Conservation (phyloP, 768 basidiomycete genomes). For the Boletus rubropictus region DNA sequence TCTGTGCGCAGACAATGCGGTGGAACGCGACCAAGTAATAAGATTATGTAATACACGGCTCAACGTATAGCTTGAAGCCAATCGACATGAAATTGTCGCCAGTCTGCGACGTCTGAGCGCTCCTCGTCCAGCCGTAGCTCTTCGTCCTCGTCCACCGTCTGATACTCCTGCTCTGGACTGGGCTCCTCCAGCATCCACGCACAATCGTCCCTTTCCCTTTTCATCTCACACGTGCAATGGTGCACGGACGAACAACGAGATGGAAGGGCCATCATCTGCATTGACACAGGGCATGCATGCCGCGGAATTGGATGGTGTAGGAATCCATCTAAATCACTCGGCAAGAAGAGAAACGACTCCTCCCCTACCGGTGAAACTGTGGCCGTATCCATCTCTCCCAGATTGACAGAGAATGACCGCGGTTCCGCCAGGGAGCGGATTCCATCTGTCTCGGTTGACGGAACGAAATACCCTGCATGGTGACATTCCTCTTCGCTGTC, state of each 20-base stretch:
- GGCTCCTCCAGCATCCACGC: conserved; percentile 39
- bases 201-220: conserved; percentile 29
- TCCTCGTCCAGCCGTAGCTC: conserved; percentile 13
- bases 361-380: conserved; percentile 29
- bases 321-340: conserved; percentile 29
- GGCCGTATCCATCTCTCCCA: conserved; percentile 27
- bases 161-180: conserved; percentile 27
- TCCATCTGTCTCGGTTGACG: conserved; percentile 31
- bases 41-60: conserved; percentile 17
- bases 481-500: conserved; percentile 8
- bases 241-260: conserved; percentile 29
- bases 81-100: conserved; percentile 53
- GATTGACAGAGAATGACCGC: conserved; percentile 41
- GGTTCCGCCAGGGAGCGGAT: conserved; percentile 38
- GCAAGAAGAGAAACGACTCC: conserved; percentile 41
- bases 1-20: conserved; percentile 17
- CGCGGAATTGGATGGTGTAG: conserved; percentile 19
- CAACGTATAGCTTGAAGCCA: conserved; percentile 23
- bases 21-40: background rate
- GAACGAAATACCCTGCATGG: background rate
- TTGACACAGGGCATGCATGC: conserved; percentile 29
- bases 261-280: conserved; percentile 30
- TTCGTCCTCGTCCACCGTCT: conserved; percentile 31
- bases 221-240: conserved; percentile 17
- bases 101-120: conserved; percentile 30